Evolutionary conservation across 306 rosid species (phyloP).

Genomic region (Inga laurina): DNA sequence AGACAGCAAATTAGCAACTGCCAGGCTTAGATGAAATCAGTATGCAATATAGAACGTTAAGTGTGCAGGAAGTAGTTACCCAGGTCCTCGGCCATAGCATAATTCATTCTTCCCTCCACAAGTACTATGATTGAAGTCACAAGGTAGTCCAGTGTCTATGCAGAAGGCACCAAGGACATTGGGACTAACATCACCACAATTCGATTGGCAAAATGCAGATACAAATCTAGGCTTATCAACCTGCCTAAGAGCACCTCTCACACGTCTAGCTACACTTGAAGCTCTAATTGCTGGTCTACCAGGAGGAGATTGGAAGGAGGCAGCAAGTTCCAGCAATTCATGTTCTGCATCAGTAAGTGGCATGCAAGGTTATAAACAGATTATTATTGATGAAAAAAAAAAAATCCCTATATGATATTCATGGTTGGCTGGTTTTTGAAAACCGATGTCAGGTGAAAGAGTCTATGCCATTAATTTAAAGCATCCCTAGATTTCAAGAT

Average conservation of each 20-base stretch:
- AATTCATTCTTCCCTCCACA: constrained; percentile 86
- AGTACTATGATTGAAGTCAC: constrained; percentile 96
- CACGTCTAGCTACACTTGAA: constrained; percentile 67
- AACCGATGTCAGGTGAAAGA: too few species aligned
- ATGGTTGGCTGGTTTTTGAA: too few species aligned
- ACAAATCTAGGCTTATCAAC: constrained; percentile 72
- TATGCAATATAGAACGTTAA: constrained; percentile 14
- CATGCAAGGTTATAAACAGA: constrained; percentile 18
- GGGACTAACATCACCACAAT: constrained; percentile 97
- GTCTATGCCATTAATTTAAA: too few species aligned
- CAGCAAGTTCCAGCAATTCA: constrained; percentile 76
- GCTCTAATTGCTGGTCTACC: constrained; percentile 59
- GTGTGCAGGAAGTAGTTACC: constrained; percentile 55
- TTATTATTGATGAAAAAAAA: neutral
- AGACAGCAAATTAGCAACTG: constrained; percentile 31
- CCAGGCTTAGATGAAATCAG: constrained; percentile 15
- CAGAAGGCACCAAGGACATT: constrained; percentile 91
- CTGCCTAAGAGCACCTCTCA: constrained; percentile 63
- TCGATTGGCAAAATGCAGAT: constrained; percentile 92
- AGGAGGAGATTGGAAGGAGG: constrained; percentile 68
- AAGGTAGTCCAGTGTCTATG: constrained; percentile 81
- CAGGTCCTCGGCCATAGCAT: constrained; percentile 92
- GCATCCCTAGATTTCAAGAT: too few species aligned
- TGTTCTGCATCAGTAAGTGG: constrained; percentile 52
- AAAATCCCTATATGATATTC: too few species aligned